Evolutionary conservation across 345 rosid species (phyloP).

Genomic region (Heritiera littoralis): DNA sequence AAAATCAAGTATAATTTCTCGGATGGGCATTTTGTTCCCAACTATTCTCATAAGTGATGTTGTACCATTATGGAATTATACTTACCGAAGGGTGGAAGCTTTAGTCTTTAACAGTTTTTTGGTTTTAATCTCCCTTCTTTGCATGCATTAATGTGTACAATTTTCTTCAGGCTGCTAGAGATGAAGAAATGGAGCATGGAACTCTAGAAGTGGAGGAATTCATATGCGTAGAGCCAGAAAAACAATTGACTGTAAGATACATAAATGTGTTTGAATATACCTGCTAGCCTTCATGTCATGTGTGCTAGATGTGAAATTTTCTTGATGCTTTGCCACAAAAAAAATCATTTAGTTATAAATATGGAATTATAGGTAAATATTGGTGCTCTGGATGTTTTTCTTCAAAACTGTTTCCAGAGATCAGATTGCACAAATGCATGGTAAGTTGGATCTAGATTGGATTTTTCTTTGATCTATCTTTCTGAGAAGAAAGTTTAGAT

Average conservation of each 20-base stretch:
- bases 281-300: neutral
- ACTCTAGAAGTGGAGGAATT: neutral
- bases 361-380: constrained; percentile 9
- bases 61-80: neutral
- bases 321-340: neutral
- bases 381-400: neutral
- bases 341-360: neutral
- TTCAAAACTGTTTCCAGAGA: neutral
- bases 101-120: neutral
- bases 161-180: constrained; percentile 2
- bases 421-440: neutral
- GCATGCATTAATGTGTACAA: neutral
- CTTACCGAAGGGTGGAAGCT: neutral
- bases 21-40: neutral
- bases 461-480: neutral
- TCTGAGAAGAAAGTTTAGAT: neutral
- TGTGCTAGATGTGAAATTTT: neutral
- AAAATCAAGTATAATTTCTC: neutral
- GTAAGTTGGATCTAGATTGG: neutral
- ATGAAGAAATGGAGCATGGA: neutral
- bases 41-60: neutral
- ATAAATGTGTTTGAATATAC: neutral
- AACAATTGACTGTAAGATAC: constrained; percentile 14
- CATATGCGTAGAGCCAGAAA: neutral
- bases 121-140: neutral